Evolutionary conservation across 2,329 filamentous ascomycete species (phyloP), one percentile per base, ranked within the genome.

Genomic region (Monosporascus sp.): DNA sequence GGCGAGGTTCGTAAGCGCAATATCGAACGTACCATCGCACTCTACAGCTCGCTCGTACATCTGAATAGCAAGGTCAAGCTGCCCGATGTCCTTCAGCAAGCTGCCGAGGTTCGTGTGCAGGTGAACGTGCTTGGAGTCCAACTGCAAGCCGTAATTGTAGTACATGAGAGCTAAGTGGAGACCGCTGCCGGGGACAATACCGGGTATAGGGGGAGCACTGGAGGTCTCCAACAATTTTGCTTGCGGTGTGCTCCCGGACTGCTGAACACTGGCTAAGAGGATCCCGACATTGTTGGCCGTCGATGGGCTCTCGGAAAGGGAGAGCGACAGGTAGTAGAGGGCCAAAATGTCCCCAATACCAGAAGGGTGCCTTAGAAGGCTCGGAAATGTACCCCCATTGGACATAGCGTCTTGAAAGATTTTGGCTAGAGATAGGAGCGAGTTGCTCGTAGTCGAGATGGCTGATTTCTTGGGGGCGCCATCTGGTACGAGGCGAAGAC

Each of bases 271-370:
- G 5, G 94, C 94, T n/a, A 99, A 82, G 27, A 99, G 78, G 52
- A 99, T 99, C 3, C 94, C 94, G 14, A 99, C 92, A 68, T 99
- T 99, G 68, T 99, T 99, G 1, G 94, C 94, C 0, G 94, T 99
- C 0, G 94, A 99, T 2, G 94, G 94, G 63, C 94, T 97, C 48
- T 94, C 92, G 59, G 97, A 94, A 2, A 99, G 78, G 0, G 94
- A 96, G 3, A 99, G 75, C 0, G 94, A 99, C 3, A 99, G 78
- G 65, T 99, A 99, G 69, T 99, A 99, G 14, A 99, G 80, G 2
- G 92, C 90, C 37, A 99, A 74, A 38, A 99, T 97, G 65, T 99
- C 94, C 43, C 91, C 85, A 24, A 97, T 91, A 1, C 91, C 88
- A 45, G 87, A 86, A 3, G 85, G 81, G 52, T 85, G 83, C 54